Evolutionary conservation across 2,329 filamentous ascomycete genomes (phyloP).

Genomic region (Alternaria sp.): DNA sequence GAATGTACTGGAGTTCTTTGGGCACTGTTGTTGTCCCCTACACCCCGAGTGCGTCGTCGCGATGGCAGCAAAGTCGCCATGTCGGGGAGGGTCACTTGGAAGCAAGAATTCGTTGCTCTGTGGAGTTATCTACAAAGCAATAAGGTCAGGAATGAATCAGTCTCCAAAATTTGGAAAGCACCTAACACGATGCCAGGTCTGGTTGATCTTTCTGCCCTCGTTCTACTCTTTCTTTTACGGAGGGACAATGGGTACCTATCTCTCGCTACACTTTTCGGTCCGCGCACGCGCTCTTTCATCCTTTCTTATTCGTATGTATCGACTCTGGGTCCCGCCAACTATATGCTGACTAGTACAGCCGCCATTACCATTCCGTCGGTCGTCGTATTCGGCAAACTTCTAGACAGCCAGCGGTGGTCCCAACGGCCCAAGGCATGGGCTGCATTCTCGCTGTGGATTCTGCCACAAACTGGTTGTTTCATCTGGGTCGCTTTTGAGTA

Average conservation of each 20-base stretch:
- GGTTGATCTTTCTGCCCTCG: slow-evolving; percentile 13
- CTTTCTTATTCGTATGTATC: slow-evolving; percentile 14
- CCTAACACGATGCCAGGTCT: slow-evolving; percentile 6
- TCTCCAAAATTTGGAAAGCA: background rate
- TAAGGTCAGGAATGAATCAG: background rate
- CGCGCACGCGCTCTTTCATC: slow-evolving; percentile 19
- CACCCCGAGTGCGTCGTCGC: slow-evolving; percentile 8
- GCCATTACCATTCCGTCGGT: slow-evolving; percentile 12
- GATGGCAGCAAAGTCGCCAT: slow-evolving; percentile 8
- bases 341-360: slow-evolving; percentile 5
- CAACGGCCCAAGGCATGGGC: slow-evolving; percentile 14
- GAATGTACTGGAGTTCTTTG: slow-evolving; percentile 16
- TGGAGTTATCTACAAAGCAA: background rate
- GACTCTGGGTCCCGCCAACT: too few species aligned
- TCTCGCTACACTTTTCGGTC: slow-evolving; percentile 21
- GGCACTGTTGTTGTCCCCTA: slow-evolving; percentile 14
- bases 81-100: slow-evolving; percentile 5
- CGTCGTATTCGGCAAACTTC: slow-evolving; percentile 14
- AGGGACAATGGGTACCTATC: slow-evolving; percentile 19
- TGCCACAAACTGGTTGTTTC: slow-evolving; percentile 14
- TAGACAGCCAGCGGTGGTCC: slow-evolving; percentile 11
- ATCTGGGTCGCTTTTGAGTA: slow-evolving; percentile 19
- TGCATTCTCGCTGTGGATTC: slow-evolving; percentile 10
- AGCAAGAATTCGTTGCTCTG: slow-evolving; percentile 10
- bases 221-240: slow-evolving; percentile 23